These are phyloP conservation scores for Cenococcum geophilum DNA, from an alignment of 495 filamentous ascomycete species.

Conservation along the genomic window DNA sequence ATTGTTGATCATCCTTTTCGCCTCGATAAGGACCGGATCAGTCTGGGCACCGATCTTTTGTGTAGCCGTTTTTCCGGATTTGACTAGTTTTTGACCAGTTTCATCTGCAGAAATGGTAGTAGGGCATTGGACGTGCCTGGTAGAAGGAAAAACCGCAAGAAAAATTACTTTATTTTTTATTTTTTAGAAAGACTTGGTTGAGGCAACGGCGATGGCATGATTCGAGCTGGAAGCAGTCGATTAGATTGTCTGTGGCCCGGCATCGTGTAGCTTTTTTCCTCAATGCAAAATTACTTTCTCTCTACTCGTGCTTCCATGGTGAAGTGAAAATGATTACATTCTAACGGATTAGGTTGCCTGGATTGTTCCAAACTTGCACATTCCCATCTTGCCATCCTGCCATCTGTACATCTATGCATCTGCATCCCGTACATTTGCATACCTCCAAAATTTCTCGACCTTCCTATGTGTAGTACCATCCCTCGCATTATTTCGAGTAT, in stretches of 20 bases:
- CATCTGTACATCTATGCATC: no score
- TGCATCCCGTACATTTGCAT: no score
- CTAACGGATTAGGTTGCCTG: no score
- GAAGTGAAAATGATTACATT: not conserved
- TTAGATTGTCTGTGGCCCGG: not conserved
- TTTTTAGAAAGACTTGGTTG: not conserved
- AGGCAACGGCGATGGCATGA: not conserved
- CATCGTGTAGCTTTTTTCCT: constrained; percentile 2
- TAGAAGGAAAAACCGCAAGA: constrained; percentile 22
- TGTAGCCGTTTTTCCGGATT: not conserved
- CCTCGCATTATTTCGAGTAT: no score
- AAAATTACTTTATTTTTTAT: no score
- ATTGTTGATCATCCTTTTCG: constrained; percentile 27
- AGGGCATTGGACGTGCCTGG: constrained; percentile 4
- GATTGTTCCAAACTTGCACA: no score
- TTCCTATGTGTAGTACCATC: no score
- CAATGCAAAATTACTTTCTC: not conserved
- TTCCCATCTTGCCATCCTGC: no score
- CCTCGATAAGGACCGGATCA: constrained; percentile 21
- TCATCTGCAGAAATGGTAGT: not conserved
- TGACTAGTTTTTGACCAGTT: not conserved
- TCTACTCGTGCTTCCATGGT: not conserved
- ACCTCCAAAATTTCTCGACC: no score
- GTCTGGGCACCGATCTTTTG: constrained; percentile 16
- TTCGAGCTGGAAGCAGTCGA: constrained; percentile 4